Base-by-base conservation (phyloP, 139 green algal species). In the Edaphochlamys debaryana region DNA sequence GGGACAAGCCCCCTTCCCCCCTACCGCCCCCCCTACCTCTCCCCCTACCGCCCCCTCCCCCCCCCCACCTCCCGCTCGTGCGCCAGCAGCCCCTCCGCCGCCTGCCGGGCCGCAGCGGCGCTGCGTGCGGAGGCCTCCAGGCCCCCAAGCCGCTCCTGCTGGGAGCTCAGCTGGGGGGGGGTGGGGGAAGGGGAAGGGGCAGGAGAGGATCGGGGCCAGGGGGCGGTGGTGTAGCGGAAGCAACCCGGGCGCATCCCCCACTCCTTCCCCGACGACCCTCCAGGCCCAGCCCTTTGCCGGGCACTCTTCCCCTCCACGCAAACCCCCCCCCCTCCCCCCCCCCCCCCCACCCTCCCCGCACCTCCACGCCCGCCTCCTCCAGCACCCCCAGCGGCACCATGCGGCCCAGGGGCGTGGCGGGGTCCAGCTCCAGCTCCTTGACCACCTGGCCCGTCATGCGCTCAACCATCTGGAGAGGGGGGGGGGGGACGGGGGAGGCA, bases 311-410 rank as follows among this genome's bases (percentile, higher is more conserved):
- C n/a, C n/a, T n/a, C n/a, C n/a, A n/a, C n/a, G n/a, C n/a, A n/a
- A n/a, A 13, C 25, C 68, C 68, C 25, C n/a, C 25, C 15, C 48
- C 23, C 45, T 25, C 5, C 7, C 23, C 74, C 29, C 58, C 3
- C 58, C 4, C 34, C 63, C 63, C 3, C 50, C 11, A 25, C 60
- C n/a, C 23, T 29, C 4, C 11, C 30, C 60, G 34, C 63, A 82
- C 76, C 62, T 74, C 41, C 34, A 66, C 41, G 29, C 76, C 76
- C 62, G 62, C 62, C 76, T 82, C 76, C 76, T 82, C 76, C 41
- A 82, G 63, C 76, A 82, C 62, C 32, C 76, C 76, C 29, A 82
- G 32, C 9, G 76, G 76, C 63, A 82, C 63, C 62, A 82, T 73
- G 40, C 34, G 40, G 20, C n/a, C 27, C 32, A 82, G 62, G 30